A percentile compares a stretch with the other conserved stretches of the same genome.
Evolutionary conservation across 2,329 filamentous ascomycete species (phyloP).

Genomic region (Parastagonospora nodorum): DNA sequence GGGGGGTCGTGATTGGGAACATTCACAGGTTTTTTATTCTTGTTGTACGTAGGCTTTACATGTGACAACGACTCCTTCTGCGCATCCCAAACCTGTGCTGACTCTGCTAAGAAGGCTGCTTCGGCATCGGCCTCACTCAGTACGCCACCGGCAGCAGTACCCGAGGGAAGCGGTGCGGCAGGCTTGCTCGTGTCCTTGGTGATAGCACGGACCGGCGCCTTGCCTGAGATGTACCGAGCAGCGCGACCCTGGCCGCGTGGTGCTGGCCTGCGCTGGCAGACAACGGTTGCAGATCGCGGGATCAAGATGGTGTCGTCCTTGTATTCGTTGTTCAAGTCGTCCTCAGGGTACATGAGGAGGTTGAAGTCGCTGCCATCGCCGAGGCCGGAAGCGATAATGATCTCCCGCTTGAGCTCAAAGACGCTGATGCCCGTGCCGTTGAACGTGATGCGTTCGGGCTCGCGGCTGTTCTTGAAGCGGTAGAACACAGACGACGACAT

Average conservation of each 20-base stretch:
- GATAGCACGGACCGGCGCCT: constrained; percentile 81
- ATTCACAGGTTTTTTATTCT: constrained; percentile 66
- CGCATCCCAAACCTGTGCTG: constrained; percentile 89
- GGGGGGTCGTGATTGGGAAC: constrained; percentile 93
- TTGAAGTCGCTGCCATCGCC: constrained; percentile 97
- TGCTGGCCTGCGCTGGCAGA: constrained; percentile 84
- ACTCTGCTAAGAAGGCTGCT: constrained; percentile 86
- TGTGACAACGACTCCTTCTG: constrained; percentile 92
- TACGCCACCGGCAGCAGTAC: constrained; percentile 50
- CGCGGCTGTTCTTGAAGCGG: constrained; percentile 99
- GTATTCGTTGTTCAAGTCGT: constrained; percentile 85
- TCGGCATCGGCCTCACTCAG: constrained; percentile 95
- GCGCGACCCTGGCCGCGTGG: constrained; percentile 86
- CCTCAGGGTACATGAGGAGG: constrained; percentile 89
- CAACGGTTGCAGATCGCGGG: constrained; percentile 89
- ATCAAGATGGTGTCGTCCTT: constrained; percentile 98
- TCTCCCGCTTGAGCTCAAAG: constrained; percentile 98
- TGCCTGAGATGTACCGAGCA: constrained; percentile 93
- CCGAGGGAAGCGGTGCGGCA: constrained; percentile 47
- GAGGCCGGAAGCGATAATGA: constrained; percentile 90
- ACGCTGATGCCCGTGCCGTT: constrained; percentile 98
- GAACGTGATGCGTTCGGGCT: constrained; percentile 91
- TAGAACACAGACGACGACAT: constrained; percentile 99
- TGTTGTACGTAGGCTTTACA: constrained; percentile 53
- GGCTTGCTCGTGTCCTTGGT: constrained; percentile 70